phyloP scores from a whole-genome alignment of 2,329 filamentous ascomycete species.

The Colletotrichum nymphaeae region DNA sequence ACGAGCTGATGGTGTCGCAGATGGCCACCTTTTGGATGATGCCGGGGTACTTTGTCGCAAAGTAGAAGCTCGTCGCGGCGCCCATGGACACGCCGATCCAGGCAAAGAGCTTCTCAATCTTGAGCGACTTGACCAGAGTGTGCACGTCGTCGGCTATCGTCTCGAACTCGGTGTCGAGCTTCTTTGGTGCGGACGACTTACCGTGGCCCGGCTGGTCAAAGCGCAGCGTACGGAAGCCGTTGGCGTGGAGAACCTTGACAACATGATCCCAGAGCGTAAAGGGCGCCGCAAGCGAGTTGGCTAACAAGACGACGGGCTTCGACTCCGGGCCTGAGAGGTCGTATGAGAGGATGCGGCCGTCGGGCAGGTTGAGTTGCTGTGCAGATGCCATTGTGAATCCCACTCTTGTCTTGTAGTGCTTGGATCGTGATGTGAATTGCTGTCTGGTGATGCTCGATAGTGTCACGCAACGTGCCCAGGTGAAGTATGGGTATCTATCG shows the following conservation, averaged over 20 bases:
- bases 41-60: conserved; percentile 50
- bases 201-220: conserved; percentile 59
- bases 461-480: not conserved
- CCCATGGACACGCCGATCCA: conserved; percentile 61
- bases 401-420: conserved; percentile 40
- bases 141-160: conserved; percentile 51
- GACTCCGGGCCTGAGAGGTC: conserved; percentile 40
- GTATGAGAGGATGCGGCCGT: conserved; percentile 45
- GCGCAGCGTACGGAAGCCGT: conserved; percentile 53
- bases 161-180: conserved; percentile 51
- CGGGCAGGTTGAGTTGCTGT: conserved; percentile 39
- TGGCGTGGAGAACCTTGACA: conserved; percentile 45
- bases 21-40: conserved; percentile 51
- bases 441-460: not conserved
- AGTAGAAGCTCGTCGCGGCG: conserved; percentile 52
- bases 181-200: conserved; percentile 46
- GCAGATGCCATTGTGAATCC: conserved; percentile 37
- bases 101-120: conserved; percentile 46
- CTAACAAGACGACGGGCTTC: conserved; percentile 49
- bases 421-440: not conserved
- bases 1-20: conserved; percentile 53
- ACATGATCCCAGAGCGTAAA: conserved; percentile 53
- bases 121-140: conserved; percentile 46
- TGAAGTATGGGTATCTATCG: not conserved
- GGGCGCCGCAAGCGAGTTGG: conserved; percentile 52